Evolutionary conservation across 352 stramenopile species (phyloP).

Genomic region (Phytophthora tubulina): DNA sequence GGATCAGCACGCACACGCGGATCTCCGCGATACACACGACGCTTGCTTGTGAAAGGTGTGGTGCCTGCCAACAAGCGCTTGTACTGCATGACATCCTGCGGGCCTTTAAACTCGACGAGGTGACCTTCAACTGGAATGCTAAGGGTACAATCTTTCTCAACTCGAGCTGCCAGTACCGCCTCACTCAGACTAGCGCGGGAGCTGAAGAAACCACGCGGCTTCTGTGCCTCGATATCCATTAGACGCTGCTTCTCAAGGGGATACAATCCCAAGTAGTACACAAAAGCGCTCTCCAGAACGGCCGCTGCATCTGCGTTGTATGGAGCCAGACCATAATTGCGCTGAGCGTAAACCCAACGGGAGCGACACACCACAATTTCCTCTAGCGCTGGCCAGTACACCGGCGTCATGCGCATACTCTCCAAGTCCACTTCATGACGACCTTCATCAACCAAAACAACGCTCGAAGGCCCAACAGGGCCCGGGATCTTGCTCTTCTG

Average conservation of each 20-base stretch:
- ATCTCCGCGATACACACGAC: conserved; percentile 79
- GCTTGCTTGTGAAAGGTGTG: conserved; percentile 85
- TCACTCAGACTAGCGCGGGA: conserved; percentile 44
- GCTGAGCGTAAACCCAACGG: conserved; percentile 82
- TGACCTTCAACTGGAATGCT: conserved; percentile 82
- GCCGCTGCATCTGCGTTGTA: conserved; percentile 67
- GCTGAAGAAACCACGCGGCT: conserved; percentile 60
- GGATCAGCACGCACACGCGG: conserved; percentile 72
- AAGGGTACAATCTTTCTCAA: conserved; percentile 64
- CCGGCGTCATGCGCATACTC: conserved; percentile 78
- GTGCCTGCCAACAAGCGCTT: conserved; percentile 79
- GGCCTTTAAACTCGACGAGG: conserved; percentile 84
- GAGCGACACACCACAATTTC: conserved; percentile 76
- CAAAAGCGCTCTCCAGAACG: conserved; percentile 70
- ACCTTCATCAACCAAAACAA: conserved; percentile 86
- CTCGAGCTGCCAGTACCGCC: conserved; percentile 36
- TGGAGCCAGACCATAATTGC: conserved; percentile 85
- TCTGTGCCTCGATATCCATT: conserved; percentile 56
- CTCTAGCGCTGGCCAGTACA: conserved; percentile 84
- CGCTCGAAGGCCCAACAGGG: conserved; percentile 50
- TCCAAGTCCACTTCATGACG: conserved; percentile 83
- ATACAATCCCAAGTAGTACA: conserved; percentile 81
- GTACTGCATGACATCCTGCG: conserved; percentile 86
- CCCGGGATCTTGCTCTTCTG: conserved; percentile 50
- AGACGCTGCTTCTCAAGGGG: conserved; percentile 70